Conservation (phyloP, 164 flowering plant genomes). For the Sextonia rubra region DNA sequence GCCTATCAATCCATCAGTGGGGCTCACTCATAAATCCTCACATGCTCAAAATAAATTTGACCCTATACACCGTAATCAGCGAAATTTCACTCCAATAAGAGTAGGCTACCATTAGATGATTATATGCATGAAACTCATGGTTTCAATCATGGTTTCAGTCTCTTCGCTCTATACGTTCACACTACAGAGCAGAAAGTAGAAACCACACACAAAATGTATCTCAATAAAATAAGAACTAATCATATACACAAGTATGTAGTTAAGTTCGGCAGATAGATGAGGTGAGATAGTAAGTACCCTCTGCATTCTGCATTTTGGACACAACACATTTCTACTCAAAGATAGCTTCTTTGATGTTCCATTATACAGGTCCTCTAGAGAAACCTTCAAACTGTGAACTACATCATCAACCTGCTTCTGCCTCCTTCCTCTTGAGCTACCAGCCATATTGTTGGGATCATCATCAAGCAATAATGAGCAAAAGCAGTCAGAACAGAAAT, state of each 20-base stretch:
- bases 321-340: slow-evolving; percentile 45
- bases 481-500: background rate
- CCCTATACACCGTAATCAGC: too few species aligned
- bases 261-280: background rate
- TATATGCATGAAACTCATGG: too few species aligned
- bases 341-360: slow-evolving; percentile 65
- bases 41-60: too few species aligned
- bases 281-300: slow-evolving; percentile 34
- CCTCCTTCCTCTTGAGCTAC: slow-evolving; percentile 49
- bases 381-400: slow-evolving; percentile 52
- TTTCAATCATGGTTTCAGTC: too few species aligned
- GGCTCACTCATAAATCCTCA: too few species aligned
- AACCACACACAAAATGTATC: too few species aligned
- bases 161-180: too few species aligned
- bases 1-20: too few species aligned
- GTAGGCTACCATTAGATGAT: too few species aligned
- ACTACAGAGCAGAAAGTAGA: too few species aligned
- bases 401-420: slow-evolving; percentile 66
- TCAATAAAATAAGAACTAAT: too few species aligned
- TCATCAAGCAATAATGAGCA: background rate
- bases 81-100: too few species aligned
- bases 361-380: slow-evolving; percentile 61
- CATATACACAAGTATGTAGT: background rate
- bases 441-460: slow-evolving; percentile 13
- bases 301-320: slow-evolving; percentile 59